Evolutionary conservation across 352 stramenopile species (phyloP).

Genomic region (Hyaloperonospora brassicae): DNA sequence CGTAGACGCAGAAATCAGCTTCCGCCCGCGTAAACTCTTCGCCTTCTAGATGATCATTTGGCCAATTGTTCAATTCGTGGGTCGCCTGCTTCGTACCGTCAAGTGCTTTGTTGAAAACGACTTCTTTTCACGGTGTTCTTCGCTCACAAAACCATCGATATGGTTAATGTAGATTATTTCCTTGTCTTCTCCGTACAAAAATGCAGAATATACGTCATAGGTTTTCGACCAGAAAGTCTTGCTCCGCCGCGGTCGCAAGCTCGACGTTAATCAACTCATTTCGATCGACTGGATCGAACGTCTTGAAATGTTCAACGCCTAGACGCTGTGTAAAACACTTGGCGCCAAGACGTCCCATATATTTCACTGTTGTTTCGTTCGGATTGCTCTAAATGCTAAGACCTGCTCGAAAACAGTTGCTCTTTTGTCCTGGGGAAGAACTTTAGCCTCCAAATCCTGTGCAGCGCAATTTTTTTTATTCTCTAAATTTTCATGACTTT

Average conservation of each 20-base stretch:
- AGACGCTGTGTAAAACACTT: background rate
- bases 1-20: constrained; percentile 8
- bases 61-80: background rate
- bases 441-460: too few relatives aligned
- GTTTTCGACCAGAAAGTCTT: constrained; percentile 12
- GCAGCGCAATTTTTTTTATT: too few relatives aligned
- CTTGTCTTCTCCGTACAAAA: background rate
- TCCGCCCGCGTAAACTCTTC: background rate
- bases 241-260: constrained; percentile 1
- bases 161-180: constrained; percentile 21
- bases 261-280: background rate
- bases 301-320: too few relatives aligned
- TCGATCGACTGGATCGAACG: too few relatives aligned
- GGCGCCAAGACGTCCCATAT: background rate
- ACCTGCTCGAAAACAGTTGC: too few relatives aligned
- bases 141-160: constrained; percentile 5
- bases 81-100: constrained; percentile 7
- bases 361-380: background rate
- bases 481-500: too few relatives aligned
- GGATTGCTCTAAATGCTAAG: too few relatives aligned
- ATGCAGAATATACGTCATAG: constrained; percentile 18
- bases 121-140: constrained; percentile 1
- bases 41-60: background rate
- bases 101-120: background rate
- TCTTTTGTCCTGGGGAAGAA: too few relatives aligned